Percentiles rank a stretch among this genome's conserved stretches.
phyloP scores from a whole-genome alignment of 768 basidiomycete genomes.

The Trichaptum fuscoviolaceum region DNA sequence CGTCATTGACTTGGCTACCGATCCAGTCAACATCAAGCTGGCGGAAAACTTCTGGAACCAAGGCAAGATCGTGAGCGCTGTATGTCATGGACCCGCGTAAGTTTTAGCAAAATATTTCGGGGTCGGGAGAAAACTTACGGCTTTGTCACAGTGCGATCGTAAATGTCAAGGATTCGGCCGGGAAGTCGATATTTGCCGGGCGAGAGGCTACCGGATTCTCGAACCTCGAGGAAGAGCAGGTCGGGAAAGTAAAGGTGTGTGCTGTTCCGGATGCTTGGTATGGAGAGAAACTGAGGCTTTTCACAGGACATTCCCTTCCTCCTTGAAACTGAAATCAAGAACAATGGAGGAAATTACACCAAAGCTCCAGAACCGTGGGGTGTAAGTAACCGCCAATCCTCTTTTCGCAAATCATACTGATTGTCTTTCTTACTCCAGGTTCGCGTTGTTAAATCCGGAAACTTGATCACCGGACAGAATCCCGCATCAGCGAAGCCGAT shows the following conservation, averaged over 20 bases:
- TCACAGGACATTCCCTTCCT: constrained; percentile 60
- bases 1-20: constrained; percentile 60
- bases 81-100: constrained; percentile 78
- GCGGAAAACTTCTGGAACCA: constrained; percentile 58
- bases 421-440: constrained; percentile 13
- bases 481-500: constrained; percentile 57
- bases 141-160: constrained; percentile 45
- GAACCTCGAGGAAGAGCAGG: constrained; percentile 57
- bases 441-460: constrained; percentile 53
- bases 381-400: constrained; percentile 32
- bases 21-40: constrained; percentile 52
- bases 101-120: constrained; percentile 19
- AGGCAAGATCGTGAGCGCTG: constrained; percentile 63
- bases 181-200: constrained; percentile 62
- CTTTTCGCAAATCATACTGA: neutral
- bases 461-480: constrained; percentile 70
- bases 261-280: constrained; percentile 3
- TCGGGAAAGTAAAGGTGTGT: constrained; percentile 39
- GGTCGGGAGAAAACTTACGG: neutral
- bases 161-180: constrained; percentile 44
- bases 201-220: constrained; percentile 62
- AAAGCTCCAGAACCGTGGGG: constrained; percentile 53
- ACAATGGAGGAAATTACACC: constrained; percentile 61
- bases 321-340: constrained; percentile 58
- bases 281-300: neutral